Evolutionary conservation across 768 basidiomycete species (phyloP).

Genomic region (Mrakia blollopis): DNA sequence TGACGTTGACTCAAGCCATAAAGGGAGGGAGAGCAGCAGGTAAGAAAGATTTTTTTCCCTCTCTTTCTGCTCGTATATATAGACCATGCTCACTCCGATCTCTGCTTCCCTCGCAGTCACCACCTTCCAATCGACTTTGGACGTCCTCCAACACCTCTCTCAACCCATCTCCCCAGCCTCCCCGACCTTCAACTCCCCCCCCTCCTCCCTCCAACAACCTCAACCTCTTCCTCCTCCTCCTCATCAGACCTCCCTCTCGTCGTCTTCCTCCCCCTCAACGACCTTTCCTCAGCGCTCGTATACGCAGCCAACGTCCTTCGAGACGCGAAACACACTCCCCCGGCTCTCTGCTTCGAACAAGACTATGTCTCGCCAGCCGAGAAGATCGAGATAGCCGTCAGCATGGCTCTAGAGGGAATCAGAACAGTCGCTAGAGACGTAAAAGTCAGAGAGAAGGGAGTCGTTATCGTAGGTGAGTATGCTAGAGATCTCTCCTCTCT

Average conservation of each 20-base stretch:
- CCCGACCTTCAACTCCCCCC: not conserved
- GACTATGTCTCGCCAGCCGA: conserved; percentile 15
- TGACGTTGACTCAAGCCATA: not conserved
- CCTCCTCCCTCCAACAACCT: no score
- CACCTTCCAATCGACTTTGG: not conserved
- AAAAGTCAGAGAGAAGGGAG: not conserved
- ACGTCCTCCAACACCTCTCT: not conserved
- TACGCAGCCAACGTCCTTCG: conserved; percentile 7
- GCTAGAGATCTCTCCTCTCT: no score
- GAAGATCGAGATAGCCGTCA: conserved; percentile 14
- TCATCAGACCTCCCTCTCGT: not conserved
- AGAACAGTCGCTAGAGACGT: not conserved
- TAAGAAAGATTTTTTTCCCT: not conserved
- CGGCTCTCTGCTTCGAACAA: conserved; percentile 7
- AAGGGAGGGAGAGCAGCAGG: not conserved
- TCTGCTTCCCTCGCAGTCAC: not conserved
- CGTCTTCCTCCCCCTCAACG: conserved; percentile 17
- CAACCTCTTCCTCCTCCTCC: not conserved
- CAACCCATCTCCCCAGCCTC: not conserved
- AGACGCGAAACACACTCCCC: conserved; percentile 2
- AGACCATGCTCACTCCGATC: not conserved
- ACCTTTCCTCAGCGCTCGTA: conserved; percentile 9
- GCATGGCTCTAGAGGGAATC: not conserved
- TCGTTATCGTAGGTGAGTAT: conserved; percentile 10
- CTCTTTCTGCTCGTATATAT: not conserved